Base-by-base conservation (phyloP, 139 green algal species). In the Chlamydomonas sphaeroides region DNA sequence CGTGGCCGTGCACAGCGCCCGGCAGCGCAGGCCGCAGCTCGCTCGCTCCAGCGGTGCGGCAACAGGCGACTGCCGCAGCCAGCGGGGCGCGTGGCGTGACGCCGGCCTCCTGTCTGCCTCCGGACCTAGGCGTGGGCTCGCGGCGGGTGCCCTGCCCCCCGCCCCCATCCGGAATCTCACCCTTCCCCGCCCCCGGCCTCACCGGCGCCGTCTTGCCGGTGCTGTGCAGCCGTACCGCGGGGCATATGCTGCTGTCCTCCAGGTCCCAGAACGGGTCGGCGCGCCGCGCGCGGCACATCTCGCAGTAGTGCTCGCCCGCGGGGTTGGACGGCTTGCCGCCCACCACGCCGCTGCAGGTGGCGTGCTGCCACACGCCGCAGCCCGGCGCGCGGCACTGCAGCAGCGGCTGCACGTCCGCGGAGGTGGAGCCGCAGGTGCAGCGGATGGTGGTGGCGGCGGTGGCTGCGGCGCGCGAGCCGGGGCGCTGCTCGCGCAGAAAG, bases 321-420 rank as follows among this genome's bases (percentile, higher is more conserved):
- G 49, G 28, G 62, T 48, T 38, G 57, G 56, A 62, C 48, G 78
- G 25, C 39, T 30, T n/a, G 6, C 28, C 36, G 3, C 3, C 28
- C 11, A 41, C 66, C 78, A 88, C 32, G 23, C 42, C 79, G 53
- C 92, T 73, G 83, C 93, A 96, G 0, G 78, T 71, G 15, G 68
- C 65, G 70, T 97, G 93, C 91, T 96, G 93, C 93, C 93, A 95
- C 32, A 94, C 87, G 11, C 91, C 86, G 74, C 93, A 97, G 1
- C 53, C 63, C 1, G 72, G 41, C 30, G 72, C 87, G 72, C 87
- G 39, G 79, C 93, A 97, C 84, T 95, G 89, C 51, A 96, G 63
- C 90, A 95, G 92, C 33, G 69, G 66, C 25, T 68, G 79, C 1
- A 77, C 53, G 33, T 87, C 79, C 2, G 20, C 18, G 39, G 35